Percentiles rank a stretch among this genome's conserved stretches.
Conservation (phyloP, 2,329 filamentous ascomycete species). For the Sclerotinia minor region DNA sequence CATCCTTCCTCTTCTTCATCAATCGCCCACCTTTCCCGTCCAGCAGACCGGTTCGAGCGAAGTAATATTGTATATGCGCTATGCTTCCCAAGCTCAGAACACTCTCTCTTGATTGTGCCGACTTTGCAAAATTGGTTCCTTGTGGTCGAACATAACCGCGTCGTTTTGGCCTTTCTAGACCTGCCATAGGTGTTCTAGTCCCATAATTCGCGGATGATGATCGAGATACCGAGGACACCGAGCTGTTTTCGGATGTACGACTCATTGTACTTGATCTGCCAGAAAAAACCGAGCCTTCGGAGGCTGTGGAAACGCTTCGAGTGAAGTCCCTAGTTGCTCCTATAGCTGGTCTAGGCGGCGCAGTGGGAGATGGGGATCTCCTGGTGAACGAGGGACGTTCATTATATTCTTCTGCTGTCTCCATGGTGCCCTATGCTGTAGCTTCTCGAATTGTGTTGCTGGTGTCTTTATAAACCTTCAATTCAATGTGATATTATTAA, state of each 20-base stretch:
- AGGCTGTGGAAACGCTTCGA: slow-evolving; percentile 63
- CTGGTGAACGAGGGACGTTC: slow-evolving; percentile 38
- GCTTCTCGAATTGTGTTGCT: not conserved
- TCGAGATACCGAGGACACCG: slow-evolving; percentile 55
- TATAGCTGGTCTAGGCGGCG: slow-evolving; percentile 62
- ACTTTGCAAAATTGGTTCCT: slow-evolving; percentile 72
- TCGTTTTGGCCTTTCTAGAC: slow-evolving; percentile 43
- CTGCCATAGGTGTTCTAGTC: slow-evolving; percentile 51
- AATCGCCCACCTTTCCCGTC: slow-evolving; percentile 91
- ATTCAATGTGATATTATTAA: slow-evolving; percentile 8
- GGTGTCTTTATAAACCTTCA: not conserved
- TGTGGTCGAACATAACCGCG: slow-evolving; percentile 43
- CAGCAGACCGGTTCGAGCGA: slow-evolving; percentile 87
- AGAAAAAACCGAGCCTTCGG: slow-evolving; percentile 52
- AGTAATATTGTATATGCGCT: slow-evolving; percentile 96
- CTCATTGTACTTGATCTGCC: slow-evolving; percentile 43
- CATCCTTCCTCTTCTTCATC: slow-evolving; percentile 65
- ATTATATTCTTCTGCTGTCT: slow-evolving; percentile 38
- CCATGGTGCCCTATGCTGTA: slow-evolving; percentile 44
- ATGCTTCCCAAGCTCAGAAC: slow-evolving; percentile 97
- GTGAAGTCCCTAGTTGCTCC: slow-evolving; percentile 59
- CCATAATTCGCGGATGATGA: slow-evolving; percentile 61
- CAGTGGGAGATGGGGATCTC: slow-evolving; percentile 63
- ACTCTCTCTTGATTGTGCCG: slow-evolving; percentile 85
- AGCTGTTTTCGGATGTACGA: slow-evolving; percentile 55